Base-by-base conservation (phyloP, 768 basidiomycete species). In the Boletus speciosus region DNA sequence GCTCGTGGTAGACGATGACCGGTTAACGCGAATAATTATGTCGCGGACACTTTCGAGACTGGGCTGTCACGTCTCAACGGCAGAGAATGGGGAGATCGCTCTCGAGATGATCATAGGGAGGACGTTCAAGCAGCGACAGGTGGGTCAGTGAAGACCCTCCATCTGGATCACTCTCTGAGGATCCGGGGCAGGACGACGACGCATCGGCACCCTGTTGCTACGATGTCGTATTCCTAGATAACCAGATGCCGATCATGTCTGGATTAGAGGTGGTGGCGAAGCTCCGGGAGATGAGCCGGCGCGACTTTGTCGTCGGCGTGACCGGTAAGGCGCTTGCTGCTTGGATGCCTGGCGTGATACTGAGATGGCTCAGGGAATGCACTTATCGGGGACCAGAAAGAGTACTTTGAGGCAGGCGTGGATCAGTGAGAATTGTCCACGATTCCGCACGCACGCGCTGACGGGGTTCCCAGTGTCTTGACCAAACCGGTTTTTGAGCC, bases 181-280 rank as follows among this genome's bases (percentile, higher is more conserved):
- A 52, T 39, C 39, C n/a, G 23, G n/a, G 27, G 34, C 41, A 39
- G 38, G 40, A 45, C 0, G 19, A 57, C 1, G 40, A 41, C 14
- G 16, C 8, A 23, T 6, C 45, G n/a, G n/a, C 19, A 32, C 38
- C 43, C 14, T 9, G 52, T 31, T 31, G 54, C 5, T 79, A 71
- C 49, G 80, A 80, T 48, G 70, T 79, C 10, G 71, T 80, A 23
- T 83, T 83, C 66, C 66, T 85, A 59, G 77, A 82, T 57, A 93
- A 94, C 67, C 90, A 92, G 70, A 93, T 93, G 88, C 87, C 86
- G 9, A 73, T 90, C 19, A 77, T 90, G 76, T 85, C 85, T 56
- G 93, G 93, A 15, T 65, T 90, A 42, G 81, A 84, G 54, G 79
- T 81, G 19, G 82, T 91, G 11, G 67, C 77, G 51, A 84, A 80